A percentile compares a stretch with the other conserved stretches of the same genome.
phyloP scores from a whole-genome alignment of 1,139 yeast genomes.

The Meyerozyma guilliermondii region DNA sequence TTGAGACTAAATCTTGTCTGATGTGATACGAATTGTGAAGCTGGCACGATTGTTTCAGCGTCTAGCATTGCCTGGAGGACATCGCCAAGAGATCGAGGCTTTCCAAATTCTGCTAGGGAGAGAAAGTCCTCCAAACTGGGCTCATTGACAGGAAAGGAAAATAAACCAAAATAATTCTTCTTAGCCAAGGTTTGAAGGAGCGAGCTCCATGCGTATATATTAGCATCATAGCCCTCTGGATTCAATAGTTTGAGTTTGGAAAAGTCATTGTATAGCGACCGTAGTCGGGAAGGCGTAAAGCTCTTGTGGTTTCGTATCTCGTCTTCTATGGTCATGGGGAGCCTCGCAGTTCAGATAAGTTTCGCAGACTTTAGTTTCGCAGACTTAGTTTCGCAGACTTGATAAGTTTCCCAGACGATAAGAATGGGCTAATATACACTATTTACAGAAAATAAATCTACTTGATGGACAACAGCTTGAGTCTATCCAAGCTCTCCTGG shows the following conservation, averaged over 20 bases:
- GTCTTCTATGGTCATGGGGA: slow-evolving; percentile 10
- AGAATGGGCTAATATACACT: not conserved
- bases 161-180: slow-evolving; percentile 11
- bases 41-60: slow-evolving; percentile 19
- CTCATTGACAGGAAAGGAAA: slow-evolving; percentile 19
- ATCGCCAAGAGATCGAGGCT: slow-evolving; percentile 21
- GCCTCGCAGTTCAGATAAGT: too few species aligned
- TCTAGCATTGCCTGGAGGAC: slow-evolving; percentile 24
- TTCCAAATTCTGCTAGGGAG: slow-evolving; percentile 24
- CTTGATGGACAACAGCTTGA: not conserved
- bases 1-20: slow-evolving; percentile 3
- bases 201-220: slow-evolving; percentile 56
- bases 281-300: slow-evolving; percentile 47
- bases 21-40: slow-evolving; percentile 12
- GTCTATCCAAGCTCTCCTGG: not conserved
- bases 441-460: not conserved
- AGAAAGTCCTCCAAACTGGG: slow-evolving; percentile 19
- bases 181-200: slow-evolving; percentile 20
- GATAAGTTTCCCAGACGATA: too few species aligned
- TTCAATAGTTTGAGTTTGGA: slow-evolving; percentile 45
- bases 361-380: too few species aligned
- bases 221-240: slow-evolving; percentile 68
- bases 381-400: too few species aligned
- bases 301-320: slow-evolving; percentile 14
- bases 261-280: slow-evolving; percentile 65